Percentiles rank a stretch among this genome's conserved stretches.
phyloP scores from a whole-genome alignment of 2,329 filamentous ascomycete species.

The Sporothrix variecibatus region DNA sequence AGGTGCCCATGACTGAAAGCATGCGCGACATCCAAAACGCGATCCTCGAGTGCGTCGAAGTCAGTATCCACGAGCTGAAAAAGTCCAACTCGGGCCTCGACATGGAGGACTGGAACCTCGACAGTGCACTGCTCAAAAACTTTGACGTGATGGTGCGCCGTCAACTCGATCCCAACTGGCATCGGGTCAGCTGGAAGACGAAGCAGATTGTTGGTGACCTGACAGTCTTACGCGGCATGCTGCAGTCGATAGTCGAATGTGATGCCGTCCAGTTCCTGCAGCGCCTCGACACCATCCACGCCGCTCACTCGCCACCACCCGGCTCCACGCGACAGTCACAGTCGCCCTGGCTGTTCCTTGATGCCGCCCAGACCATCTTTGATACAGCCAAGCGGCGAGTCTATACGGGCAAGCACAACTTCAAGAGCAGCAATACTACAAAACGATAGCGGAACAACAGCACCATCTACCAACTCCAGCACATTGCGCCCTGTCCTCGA shows the following conservation, averaged over 20 bases:
- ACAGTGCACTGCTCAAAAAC: constrained; percentile 87
- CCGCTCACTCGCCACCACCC: constrained; percentile 83
- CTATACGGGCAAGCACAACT: constrained; percentile 69
- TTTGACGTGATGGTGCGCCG: constrained; percentile 87
- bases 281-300: constrained; percentile 90
- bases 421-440: constrained; percentile 47
- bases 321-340: constrained; percentile 86
- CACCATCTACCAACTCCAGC: constrained; percentile 47
- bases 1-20: constrained; percentile 90
- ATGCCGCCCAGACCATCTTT: constrained; percentile 92
- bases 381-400: constrained; percentile 85
- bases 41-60: constrained; percentile 92
- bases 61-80: constrained; percentile 89
- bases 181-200: constrained; percentile 91
- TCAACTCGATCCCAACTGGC: constrained; percentile 95
- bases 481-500: constrained; percentile 80
- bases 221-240: constrained; percentile 76
- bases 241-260: constrained; percentile 79
- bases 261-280: constrained; percentile 91
- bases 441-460: constrained; percentile 36
- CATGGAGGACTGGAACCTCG: constrained; percentile 95
- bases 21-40: constrained; percentile 95
- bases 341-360: constrained; percentile 93
- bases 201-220: constrained; percentile 92
- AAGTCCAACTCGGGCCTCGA: constrained; percentile 88